Evolutionary conservation across 805 yeast species (phyloP).

Genomic region (Lachancea lanzarotensis): DNA sequence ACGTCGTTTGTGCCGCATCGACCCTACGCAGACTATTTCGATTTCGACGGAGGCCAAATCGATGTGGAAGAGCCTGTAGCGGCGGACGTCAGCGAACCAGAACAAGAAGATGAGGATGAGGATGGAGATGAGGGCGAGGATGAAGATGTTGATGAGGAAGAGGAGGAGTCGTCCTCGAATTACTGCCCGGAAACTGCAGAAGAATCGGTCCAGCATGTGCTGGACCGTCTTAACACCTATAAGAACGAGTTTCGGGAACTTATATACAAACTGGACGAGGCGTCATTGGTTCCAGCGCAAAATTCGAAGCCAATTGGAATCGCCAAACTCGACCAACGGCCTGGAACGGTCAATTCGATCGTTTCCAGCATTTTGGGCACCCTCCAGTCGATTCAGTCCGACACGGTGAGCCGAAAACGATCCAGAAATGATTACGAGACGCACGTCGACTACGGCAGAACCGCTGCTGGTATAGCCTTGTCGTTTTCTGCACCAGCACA

Average conservation of each 20-base stretch:
- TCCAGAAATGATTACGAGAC: not conserved
- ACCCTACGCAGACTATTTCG: conserved; percentile 26
- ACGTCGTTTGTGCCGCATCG: conserved; percentile 20
- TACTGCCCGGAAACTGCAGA: not conserved
- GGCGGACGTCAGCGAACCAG: too few species aligned
- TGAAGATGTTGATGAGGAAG: too few species aligned
- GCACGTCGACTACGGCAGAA: too few species aligned
- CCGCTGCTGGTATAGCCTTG: too few species aligned
- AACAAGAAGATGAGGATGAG: too few species aligned
- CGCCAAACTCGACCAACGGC: not conserved
- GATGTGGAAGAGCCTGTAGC: not conserved
- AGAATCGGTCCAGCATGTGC: conserved; percentile 1
- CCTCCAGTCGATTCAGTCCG: conserved; percentile 1
- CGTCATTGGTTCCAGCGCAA: conserved; percentile 7
- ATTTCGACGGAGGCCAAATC: conserved; percentile 16
- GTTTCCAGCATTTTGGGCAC: conserved; percentile 4
- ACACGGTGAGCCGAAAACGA: not conserved
- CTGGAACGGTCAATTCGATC: conserved; percentile 1
- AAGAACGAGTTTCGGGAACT: conserved; percentile 14
- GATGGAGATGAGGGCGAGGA: too few species aligned
- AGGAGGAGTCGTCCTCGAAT: too few species aligned
- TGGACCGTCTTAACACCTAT: conserved; percentile 13
- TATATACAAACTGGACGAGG: conserved; percentile 16
- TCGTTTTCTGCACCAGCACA: too few species aligned
- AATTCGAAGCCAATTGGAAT: not conserved